Conservation (phyloP, 2,329 filamentous ascomycete species). For the Didymella sp. region DNA sequence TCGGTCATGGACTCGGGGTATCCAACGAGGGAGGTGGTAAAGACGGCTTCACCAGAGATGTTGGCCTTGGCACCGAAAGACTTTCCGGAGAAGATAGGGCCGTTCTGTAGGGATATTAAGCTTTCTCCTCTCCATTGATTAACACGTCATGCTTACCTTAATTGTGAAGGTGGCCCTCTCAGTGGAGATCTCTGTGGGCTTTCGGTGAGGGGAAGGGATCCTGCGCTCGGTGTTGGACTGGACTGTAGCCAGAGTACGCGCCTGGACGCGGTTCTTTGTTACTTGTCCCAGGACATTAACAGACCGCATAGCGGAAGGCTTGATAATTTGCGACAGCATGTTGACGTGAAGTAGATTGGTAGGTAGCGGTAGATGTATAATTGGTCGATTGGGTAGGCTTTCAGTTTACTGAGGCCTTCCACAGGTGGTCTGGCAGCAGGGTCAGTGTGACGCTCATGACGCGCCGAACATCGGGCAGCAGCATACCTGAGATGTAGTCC, state of each 20-base stretch:
- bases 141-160: constrained; percentile 64
- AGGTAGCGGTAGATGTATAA: constrained; percentile 18
- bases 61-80: constrained; percentile 97
- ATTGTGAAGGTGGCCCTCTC: constrained; percentile 94
- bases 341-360: constrained; percentile 41
- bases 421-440: constrained; percentile 64
- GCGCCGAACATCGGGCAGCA: constrained; percentile 24
- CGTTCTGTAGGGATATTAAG: constrained; percentile 67
- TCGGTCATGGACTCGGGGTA: constrained; percentile 89
- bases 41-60: constrained; percentile 97
- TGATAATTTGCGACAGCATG: constrained; percentile 64
- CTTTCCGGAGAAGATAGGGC: constrained; percentile 93
- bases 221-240: constrained; percentile 73
- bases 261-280: constrained; percentile 53
- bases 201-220: constrained; percentile 65
- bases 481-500: constrained; percentile 71
- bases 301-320: constrained; percentile 57
- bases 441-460: constrained; percentile 35
- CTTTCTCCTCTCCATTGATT: constrained; percentile 28
- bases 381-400: constrained; percentile 36
- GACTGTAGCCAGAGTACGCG: constrained; percentile 69
- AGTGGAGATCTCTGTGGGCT: constrained; percentile 71
- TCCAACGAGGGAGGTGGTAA: constrained; percentile 96
- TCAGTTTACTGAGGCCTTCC: constrained; percentile 71
- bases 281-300: constrained; percentile 55